phyloP scores from a whole-genome alignment of 2,329 filamentous ascomycete genomes.

The Bimuria novae-zelandiae region DNA sequence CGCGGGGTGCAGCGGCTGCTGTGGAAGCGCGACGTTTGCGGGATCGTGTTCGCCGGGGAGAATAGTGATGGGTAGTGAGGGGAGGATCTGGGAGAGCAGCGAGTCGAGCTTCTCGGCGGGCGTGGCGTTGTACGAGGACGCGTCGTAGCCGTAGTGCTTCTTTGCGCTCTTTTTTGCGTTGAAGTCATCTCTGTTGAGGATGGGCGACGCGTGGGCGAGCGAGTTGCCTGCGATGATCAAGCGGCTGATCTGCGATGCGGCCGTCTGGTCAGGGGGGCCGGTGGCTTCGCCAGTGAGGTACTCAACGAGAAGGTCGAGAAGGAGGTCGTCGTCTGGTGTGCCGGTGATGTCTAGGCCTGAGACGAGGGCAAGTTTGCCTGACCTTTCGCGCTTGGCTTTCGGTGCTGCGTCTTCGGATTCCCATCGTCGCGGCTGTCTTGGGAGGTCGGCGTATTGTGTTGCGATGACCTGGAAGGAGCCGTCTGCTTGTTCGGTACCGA shows the following conservation, averaged over 20 bases:
- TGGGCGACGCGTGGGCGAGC: constrained; percentile 59
- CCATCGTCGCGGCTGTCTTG: constrained; percentile 82
- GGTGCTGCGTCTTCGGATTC: constrained; percentile 60
- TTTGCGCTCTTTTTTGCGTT: constrained; percentile 53
- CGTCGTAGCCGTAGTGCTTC: constrained; percentile 96
- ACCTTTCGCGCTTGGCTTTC: constrained; percentile 50
- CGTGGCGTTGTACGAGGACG: constrained; percentile 81
- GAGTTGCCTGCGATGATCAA: constrained; percentile 93
- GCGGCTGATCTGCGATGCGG: constrained; percentile 72
- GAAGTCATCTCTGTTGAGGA: constrained; percentile 53
- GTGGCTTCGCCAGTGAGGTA: constrained; percentile 84
- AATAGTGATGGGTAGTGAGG: constrained; percentile 84
- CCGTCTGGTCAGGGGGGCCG: constrained; percentile 62
- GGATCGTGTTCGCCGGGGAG: constrained; percentile 85
- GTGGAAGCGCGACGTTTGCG: constrained; percentile 85
- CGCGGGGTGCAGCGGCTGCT: constrained; percentile 89
- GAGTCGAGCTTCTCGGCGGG: constrained; percentile 83
- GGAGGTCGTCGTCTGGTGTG: constrained; percentile 72
- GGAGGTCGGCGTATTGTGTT: constrained; percentile 83
- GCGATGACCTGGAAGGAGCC: constrained; percentile 94
- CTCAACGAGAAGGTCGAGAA: constrained; percentile 79
- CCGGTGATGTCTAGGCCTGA: constrained; percentile 87
- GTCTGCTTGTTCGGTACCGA: constrained; percentile 90
- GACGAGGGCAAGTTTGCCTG: constrained; percentile 80
- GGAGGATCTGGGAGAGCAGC: constrained; percentile 80